phyloP scores from a whole-genome alignment of 2,329 filamentous ascomycete species.

The Arthrocladium fulminans region DNA sequence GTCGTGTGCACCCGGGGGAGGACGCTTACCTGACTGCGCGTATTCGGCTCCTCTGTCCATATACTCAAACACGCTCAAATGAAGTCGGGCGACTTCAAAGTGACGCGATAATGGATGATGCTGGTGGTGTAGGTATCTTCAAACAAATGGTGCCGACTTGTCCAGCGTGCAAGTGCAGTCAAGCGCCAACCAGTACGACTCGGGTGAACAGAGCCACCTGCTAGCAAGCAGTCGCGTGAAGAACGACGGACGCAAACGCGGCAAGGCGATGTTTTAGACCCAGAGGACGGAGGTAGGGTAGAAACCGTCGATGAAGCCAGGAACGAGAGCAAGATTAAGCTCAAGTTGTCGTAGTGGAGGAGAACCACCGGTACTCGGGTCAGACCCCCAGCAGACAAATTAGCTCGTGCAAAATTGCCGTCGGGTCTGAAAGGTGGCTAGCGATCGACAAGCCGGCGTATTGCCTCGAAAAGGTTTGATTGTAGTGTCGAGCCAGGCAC shows the following conservation, averaged over 20 bases:
- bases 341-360: conserved; percentile 13
- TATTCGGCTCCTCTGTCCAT: conserved; percentile 62
- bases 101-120: conserved; percentile 1
- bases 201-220: background rate
- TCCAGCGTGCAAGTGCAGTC: conserved; percentile 1
- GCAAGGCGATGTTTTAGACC: conserved; percentile 19
- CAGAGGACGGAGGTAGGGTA: conserved; percentile 20
- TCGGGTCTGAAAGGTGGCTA: conserved; percentile 14
- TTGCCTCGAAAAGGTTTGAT: conserved; percentile 12
- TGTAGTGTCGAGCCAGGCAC: conserved; percentile 19
- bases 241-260: conserved; percentile 20
- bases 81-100: background rate
- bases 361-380: conserved; percentile 16
- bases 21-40: conserved; percentile 77
- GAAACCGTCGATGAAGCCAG: conserved; percentile 14
- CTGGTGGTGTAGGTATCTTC: background rate
- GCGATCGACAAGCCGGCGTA: conserved; percentile 18
- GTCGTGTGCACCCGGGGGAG: conserved; percentile 56
- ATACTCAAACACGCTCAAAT: conserved; percentile 8
- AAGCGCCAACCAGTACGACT: background rate
- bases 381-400: conserved; percentile 6
- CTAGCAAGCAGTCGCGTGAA: conserved; percentile 3
- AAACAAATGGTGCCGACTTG: conserved; percentile 6
- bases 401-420: conserved; percentile 15
- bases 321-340: conserved; percentile 15